Conservation (phyloP, 805 yeast species). For the Saccharomycopsis capsularis region DNA sequence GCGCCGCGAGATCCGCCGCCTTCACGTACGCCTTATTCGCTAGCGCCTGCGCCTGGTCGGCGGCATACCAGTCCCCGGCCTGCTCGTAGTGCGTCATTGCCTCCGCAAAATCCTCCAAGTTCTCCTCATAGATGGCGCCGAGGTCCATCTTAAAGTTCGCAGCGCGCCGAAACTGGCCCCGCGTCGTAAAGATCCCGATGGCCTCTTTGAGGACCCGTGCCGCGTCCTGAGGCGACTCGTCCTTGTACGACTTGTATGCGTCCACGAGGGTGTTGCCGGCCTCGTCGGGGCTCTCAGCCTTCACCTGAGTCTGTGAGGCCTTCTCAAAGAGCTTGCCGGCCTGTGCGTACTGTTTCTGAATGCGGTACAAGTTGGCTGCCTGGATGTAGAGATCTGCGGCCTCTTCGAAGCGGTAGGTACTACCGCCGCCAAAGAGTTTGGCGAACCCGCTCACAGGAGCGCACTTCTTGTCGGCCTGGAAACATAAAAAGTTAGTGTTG, state of each 20-base stretch:
- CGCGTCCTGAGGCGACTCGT: slow-evolving; percentile 67
- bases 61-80: slow-evolving; percentile 93
- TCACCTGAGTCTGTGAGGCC: slow-evolving; percentile 75
- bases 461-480: slow-evolving; percentile 64
- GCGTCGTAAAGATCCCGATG: slow-evolving; percentile 71
- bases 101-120: slow-evolving; percentile 53
- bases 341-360: slow-evolving; percentile 59
- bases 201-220: slow-evolving; percentile 73
- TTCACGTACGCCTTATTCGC: slow-evolving; percentile 83
- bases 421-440: slow-evolving; percentile 57
- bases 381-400: slow-evolving; percentile 86
- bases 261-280: slow-evolving; percentile 87
- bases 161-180: slow-evolving; percentile 94
- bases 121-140: slow-evolving; percentile 78
- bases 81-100: slow-evolving; percentile 79
- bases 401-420: slow-evolving; percentile 68
- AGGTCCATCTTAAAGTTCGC: slow-evolving; percentile 87
- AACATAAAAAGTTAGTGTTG: neutral
- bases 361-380: slow-evolving; percentile 86
- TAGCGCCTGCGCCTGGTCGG: slow-evolving; percentile 88
- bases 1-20: slow-evolving; percentile 82
- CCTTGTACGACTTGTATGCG: slow-evolving; percentile 79
- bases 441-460: slow-evolving; percentile 68
- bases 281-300: slow-evolving; percentile 76
- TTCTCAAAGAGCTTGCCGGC: slow-evolving; percentile 83